A percentile compares a stretch with the other conserved stretches of the same genome.
These are phyloP conservation scores for Piloderma croceum DNA, from an alignment of 768 basidiomycete species.

Conservation along the genomic window DNA sequence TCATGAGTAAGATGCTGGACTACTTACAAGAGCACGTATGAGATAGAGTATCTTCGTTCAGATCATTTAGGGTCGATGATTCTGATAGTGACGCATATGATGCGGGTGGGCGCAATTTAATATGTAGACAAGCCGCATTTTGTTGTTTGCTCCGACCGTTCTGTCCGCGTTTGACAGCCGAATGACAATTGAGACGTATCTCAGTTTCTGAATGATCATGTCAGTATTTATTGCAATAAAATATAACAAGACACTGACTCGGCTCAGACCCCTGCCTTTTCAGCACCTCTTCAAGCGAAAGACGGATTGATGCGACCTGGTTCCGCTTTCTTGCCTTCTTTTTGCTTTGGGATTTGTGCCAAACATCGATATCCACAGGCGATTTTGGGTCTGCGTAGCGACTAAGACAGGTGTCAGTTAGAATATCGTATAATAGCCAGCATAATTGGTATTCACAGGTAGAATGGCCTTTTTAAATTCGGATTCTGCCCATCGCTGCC, in stretches of 20 bases:
- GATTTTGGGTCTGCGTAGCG: conserved; percentile 35
- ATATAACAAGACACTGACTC: conserved; percentile 30
- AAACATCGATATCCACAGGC: conserved; percentile 48
- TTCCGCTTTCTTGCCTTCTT: conserved; percentile 53
- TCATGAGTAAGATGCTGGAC: neutral
- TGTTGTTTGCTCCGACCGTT: neutral
- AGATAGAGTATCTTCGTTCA: neutral
- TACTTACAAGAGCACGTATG: neutral
- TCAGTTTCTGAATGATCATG: conserved; percentile 35
- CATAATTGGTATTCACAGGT: conserved; percentile 40
- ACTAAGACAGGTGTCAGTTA: conserved; percentile 24
- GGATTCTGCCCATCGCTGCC: conserved; percentile 69
- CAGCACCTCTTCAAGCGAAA: conserved; percentile 49
- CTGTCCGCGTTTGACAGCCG: conserved; percentile 1
- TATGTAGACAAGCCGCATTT: neutral
- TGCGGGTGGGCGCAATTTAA: neutral
- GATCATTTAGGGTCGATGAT: neutral
- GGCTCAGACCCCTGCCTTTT: conserved; percentile 42
- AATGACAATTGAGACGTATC: conserved; percentile 41
- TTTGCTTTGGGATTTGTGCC: conserved; percentile 55
- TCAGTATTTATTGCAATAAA: neutral
- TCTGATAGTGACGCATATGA: neutral
- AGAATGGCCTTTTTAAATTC: conserved; percentile 50
- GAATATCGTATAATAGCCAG: neutral
- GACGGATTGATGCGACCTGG: conserved; percentile 46